These are phyloP conservation scores for Phytophthora capsici DNA, from an alignment of 352 stramenopile genomes.

Conservation along the genomic window DNA sequence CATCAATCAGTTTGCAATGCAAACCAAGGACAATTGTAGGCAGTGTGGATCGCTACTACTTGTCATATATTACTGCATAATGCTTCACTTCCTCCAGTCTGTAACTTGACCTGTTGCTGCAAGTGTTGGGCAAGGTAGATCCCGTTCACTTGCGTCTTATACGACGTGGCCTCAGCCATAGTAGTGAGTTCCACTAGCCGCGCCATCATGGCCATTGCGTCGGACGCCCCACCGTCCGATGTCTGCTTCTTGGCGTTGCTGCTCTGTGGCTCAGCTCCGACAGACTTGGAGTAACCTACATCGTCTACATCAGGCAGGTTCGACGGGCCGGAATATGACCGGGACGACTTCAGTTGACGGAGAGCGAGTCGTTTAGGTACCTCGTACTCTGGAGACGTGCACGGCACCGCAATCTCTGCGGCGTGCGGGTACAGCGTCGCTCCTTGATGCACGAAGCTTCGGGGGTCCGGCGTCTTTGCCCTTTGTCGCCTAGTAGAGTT, in stretches of 20 bases:
- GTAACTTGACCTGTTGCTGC: slow-evolving; percentile 30
- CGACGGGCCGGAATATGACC: slow-evolving; percentile 20
- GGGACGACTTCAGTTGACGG: slow-evolving; percentile 6
- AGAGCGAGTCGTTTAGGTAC: slow-evolving; percentile 15
- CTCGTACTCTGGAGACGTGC: slow-evolving; percentile 30
- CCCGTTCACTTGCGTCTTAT: slow-evolving; percentile 39
- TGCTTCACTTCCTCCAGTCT: slow-evolving; percentile 29
- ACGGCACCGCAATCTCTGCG: slow-evolving; percentile 16
- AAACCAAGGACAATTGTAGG: background rate
- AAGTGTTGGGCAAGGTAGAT: slow-evolving; percentile 39
- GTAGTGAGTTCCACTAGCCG: slow-evolving; percentile 32
- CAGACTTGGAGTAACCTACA: slow-evolving; percentile 18
- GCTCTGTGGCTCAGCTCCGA: slow-evolving; percentile 10
- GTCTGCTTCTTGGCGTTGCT: slow-evolving; percentile 17
- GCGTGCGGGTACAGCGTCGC: slow-evolving; percentile 6
- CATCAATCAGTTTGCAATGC: slow-evolving; percentile 3
- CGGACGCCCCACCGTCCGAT: slow-evolving; percentile 6
- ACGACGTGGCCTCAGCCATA: slow-evolving; percentile 42
- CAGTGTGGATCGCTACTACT: slow-evolving; percentile 5
- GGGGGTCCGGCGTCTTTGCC: slow-evolving; percentile 6
- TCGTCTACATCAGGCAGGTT: slow-evolving; percentile 9
- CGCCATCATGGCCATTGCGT: slow-evolving; percentile 24
- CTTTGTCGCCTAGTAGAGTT: background rate
- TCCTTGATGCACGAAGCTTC: slow-evolving; percentile 25
- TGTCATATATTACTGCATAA: slow-evolving; percentile 21